These are phyloP conservation scores for Trichoderma citrinoviride DNA, from an alignment of 2,329 filamentous ascomycete species.

Conservation along the genomic window DNA sequence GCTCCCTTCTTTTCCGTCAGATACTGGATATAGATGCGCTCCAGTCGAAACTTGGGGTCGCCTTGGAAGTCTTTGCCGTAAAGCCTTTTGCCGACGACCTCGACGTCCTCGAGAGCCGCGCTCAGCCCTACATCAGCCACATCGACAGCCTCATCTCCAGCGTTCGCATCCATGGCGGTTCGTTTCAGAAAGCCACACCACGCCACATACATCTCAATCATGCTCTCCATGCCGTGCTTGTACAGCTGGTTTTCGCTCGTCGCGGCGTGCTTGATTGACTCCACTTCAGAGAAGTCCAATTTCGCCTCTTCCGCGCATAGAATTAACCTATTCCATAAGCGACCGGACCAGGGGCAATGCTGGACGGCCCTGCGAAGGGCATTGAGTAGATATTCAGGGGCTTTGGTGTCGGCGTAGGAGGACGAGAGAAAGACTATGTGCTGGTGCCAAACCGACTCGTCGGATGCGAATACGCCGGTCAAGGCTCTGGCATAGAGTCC, in stretches of 20 bases:
- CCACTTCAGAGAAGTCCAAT: slow-evolving; percentile 74
- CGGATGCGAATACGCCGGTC: slow-evolving; percentile 64
- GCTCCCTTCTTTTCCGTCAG: slow-evolving; percentile 80
- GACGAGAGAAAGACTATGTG: slow-evolving; percentile 72
- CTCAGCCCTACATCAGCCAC: slow-evolving; percentile 86
- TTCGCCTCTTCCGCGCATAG: slow-evolving; percentile 77
- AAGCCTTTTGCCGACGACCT: slow-evolving; percentile 70
- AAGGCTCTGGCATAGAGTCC: slow-evolving; percentile 79
- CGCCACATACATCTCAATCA: slow-evolving; percentile 85
- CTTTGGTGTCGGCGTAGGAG: slow-evolving; percentile 38
- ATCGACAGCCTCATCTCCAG: slow-evolving; percentile 79
- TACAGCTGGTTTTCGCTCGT: slow-evolving; percentile 84
- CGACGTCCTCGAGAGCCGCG: slow-evolving; percentile 81
- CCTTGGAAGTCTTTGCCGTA: slow-evolving; percentile 74
- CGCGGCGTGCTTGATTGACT: slow-evolving; percentile 86
- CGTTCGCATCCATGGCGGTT: slow-evolving; percentile 70
- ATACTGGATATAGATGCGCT: slow-evolving; percentile 90
- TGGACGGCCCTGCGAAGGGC: slow-evolving; percentile 77
- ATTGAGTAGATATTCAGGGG: slow-evolving; percentile 55
- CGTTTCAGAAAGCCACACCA: slow-evolving; percentile 95
- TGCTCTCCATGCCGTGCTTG: slow-evolving; percentile 78
- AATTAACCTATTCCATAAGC: slow-evolving; percentile 87
- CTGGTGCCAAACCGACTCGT: slow-evolving; percentile 78
- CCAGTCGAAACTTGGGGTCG: slow-evolving; percentile 85
- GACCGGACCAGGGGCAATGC: slow-evolving; percentile 91